Evolutionary conservation across 768 basidiomycete genomes (phyloP).

Genomic region (Terana coerulea): DNA sequence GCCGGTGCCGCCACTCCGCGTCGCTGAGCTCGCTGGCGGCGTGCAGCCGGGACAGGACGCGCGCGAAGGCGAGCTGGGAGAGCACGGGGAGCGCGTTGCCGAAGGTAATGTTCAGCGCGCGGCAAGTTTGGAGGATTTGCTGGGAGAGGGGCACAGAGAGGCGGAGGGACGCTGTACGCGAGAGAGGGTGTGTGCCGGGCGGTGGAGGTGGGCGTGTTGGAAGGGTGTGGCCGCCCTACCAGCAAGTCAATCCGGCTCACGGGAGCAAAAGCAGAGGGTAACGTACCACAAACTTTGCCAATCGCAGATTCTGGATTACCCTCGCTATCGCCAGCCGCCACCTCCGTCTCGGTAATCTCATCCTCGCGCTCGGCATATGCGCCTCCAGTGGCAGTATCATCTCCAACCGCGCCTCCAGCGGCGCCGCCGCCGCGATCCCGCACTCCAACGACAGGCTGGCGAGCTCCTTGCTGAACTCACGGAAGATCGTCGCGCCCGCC

Average conservation of each 20-base stretch:
- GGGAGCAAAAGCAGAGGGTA: not conserved
- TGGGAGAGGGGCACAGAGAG: slow-evolving; percentile 30
- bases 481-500: slow-evolving; percentile 37
- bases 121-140: slow-evolving; percentile 36
- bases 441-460: slow-evolving; percentile 23
- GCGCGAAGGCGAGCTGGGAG: slow-evolving; percentile 49
- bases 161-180: slow-evolving; percentile 18
- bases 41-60: slow-evolving; percentile 45
- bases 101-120: slow-evolving; percentile 41
- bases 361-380: not conserved
- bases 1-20: slow-evolving; percentile 51
- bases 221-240: slow-evolving; percentile 57
- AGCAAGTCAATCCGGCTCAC: not conserved
- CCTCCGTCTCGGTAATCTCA: not conserved
- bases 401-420: not conserved
- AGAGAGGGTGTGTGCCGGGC: slow-evolving; percentile 37
- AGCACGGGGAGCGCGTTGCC: slow-evolving; percentile 48
- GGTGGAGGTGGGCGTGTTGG: slow-evolving; percentile 37
- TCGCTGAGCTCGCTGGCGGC: slow-evolving; percentile 43
- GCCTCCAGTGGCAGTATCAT: not conserved
- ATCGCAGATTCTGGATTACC: not conserved
- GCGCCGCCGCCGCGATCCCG: not conserved
- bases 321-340: slow-evolving; percentile 1
- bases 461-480: slow-evolving; percentile 30
- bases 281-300: not conserved